Percentiles rank a stretch among this genome's conserved stretches.
phyloP scores from a whole-genome alignment of 441 rosid species.

The Adansonia rubrostipa region DNA sequence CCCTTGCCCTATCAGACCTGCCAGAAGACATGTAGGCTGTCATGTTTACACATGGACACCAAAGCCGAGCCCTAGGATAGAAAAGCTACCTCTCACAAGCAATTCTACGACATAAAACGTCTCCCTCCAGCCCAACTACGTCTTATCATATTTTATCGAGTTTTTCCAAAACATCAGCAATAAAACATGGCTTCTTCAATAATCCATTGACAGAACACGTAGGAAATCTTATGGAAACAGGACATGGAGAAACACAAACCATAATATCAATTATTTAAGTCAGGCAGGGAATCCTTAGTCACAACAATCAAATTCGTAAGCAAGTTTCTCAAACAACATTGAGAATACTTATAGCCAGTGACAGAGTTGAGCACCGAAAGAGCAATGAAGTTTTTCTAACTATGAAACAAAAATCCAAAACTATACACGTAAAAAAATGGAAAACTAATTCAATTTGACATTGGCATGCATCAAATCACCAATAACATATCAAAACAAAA shows the following conservation, averaged over 20 bases:
- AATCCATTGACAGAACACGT: conserved; percentile 20
- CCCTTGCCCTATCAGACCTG: conserved; percentile 11
- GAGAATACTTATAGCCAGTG: neutral
- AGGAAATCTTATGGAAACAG: conserved; percentile 6
- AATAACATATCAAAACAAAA: conserved; percentile 9
- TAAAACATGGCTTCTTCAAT: neutral
- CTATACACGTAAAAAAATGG: neutral
- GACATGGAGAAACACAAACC: neutral
- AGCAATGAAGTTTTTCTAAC: neutral
- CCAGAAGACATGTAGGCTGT: neutral
- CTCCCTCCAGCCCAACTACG: conserved; percentile 14
- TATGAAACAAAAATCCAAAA: neutral
- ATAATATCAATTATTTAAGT: neutral
- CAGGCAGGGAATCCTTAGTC: neutral
- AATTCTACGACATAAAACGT: neutral
- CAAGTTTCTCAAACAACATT: conserved; percentile 4
- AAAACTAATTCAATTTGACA: neutral
- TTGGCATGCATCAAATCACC: conserved; percentile 17
- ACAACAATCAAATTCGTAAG: neutral
- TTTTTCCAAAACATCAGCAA: neutral
- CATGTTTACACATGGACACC: neutral
- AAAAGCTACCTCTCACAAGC: conserved; percentile 4
- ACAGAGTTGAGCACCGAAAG: neutral
- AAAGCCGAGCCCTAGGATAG: neutral
- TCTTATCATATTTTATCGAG: neutral